These are phyloP conservation scores for Glycyrrhiza uralensis DNA, from an alignment of 306 rosid genomes.

Conservation along the genomic window DNA sequence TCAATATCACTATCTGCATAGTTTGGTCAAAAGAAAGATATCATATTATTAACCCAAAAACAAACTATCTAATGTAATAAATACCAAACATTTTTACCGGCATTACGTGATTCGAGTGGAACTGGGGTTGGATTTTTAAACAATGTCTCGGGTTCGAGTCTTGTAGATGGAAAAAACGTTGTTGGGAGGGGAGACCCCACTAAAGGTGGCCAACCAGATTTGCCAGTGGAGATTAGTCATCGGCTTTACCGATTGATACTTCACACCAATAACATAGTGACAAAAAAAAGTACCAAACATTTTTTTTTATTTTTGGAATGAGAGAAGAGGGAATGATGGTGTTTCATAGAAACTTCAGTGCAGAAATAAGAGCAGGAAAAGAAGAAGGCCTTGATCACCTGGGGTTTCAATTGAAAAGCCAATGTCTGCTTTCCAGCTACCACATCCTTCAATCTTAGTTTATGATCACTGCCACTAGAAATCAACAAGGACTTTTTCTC, in stretches of 20 bases:
- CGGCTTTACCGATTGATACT: too few species aligned
- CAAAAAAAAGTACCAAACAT: too few species aligned
- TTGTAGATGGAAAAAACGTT: too few species aligned
- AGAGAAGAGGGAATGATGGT: not conserved
- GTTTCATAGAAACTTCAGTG: not conserved
- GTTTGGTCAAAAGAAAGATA: not conserved
- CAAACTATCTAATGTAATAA: not conserved
- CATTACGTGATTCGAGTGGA: too few species aligned
- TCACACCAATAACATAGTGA: too few species aligned
- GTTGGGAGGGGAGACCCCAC: too few species aligned
- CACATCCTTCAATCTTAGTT: conserved; percentile 66
- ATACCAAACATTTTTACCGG: not conserved
- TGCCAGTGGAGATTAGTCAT: too few species aligned
- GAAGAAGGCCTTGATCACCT: conserved; percentile 45
- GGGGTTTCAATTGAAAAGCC: conserved; percentile 89
- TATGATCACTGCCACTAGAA: conserved; percentile 35
- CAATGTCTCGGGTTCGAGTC: too few species aligned
- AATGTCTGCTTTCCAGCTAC: conserved; percentile 75
- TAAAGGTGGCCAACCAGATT: too few species aligned
- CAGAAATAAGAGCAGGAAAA: not conserved
- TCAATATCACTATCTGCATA: conserved; percentile 69
- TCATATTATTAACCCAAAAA: not conserved
- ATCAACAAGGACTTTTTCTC: conserved; percentile 61
- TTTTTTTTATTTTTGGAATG: not conserved
- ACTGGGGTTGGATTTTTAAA: too few species aligned